phyloP scores from a whole-genome alignment of 2,329 filamentous ascomycete species.

The Fusarium sp. region DNA sequence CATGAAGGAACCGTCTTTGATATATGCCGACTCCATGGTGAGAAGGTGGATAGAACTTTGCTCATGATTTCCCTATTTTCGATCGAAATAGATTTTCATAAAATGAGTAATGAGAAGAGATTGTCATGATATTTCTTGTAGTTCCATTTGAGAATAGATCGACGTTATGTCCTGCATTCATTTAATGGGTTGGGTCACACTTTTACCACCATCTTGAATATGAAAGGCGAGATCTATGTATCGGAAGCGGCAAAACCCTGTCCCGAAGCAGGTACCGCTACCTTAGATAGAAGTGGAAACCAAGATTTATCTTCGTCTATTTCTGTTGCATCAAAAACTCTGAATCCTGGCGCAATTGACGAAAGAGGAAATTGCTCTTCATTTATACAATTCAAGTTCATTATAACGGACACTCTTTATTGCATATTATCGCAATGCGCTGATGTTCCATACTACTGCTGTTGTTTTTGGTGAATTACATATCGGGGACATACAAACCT shows the following conservation, averaged over 20 bases:
- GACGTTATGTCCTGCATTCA: conserved; percentile 21
- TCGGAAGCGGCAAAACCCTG: conserved; percentile 44
- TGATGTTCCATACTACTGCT: conserved; percentile 3
- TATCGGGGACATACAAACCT: background rate
- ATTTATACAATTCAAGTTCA: background rate
- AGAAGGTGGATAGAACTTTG: background rate
- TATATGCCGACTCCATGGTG: conserved; percentile 35
- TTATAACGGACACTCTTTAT: background rate
- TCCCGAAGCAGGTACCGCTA: conserved; percentile 35
- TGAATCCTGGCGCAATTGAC: conserved; percentile 27
- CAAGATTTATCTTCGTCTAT: conserved; percentile 1
- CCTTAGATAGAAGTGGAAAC: conserved; percentile 1
- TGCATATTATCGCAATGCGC: conserved; percentile 3
- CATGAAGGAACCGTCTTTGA: conserved; percentile 11
- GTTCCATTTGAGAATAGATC: conserved; percentile 8
- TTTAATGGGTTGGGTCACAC: background rate
- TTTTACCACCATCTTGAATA: background rate
- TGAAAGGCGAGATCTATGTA: conserved; percentile 1
- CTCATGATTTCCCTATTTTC: conserved; percentile 20
- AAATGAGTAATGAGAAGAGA: background rate
- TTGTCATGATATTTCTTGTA: background rate
- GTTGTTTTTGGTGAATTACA: conserved; percentile 21
- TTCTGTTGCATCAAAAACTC: conserved; percentile 33
- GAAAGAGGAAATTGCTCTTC: conserved; percentile 10
- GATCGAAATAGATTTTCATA: background rate